Evolutionary conservation across 345 rosid genomes (phyloP), one percentile per base, ranked within the genome.

Genomic region (Hibiscus syriacus): DNA sequence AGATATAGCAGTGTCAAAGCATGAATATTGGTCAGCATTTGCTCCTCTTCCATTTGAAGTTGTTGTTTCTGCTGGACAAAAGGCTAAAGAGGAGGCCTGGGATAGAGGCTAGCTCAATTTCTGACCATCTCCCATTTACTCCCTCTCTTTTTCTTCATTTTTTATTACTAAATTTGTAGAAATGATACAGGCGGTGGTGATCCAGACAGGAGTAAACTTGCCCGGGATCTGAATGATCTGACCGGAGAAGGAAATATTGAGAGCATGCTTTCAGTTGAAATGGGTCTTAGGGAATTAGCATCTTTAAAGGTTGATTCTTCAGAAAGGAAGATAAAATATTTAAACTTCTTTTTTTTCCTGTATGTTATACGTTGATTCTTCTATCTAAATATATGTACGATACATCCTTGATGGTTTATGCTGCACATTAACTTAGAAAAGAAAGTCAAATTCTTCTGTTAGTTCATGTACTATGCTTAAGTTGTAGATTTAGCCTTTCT

Each of bases 31-130:
- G 99, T 95, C 97, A 16, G 87, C 97, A 68, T 74, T 92, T 16
- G 98, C 99, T 64, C 98, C 99, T 73, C 97, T 92, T 75, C 99
- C 98, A 26, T 85, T 88, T 78, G 99, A 95, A 82, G 80, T 95
- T 57, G 98, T 92, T 75, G 79, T 85, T 64, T 92, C 99, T 71
- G 97, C 97, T 77, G 98, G 98, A 76, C 97, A 95, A 76, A 88
- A 82, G 85, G 97, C 99, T 53, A 90, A 82, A 79, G 98, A 91
- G 74, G 88, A 84, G 52, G 77, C 87, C 55, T 75, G 71, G 75
- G 86, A 78, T 55, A 71, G 58, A 90, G 96, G 98, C 71, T 80
- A 82, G 89, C 78, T 68, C 65, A 64, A 72, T 52, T 56, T 48
- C 32, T 68, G 25, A 20, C 69, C 53, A 43, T 66, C 67, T n/a